Evolutionary conservation across 768 basidiomycete species (phyloP).

Genomic region (Kwoniella newhampshirensis): DNA sequence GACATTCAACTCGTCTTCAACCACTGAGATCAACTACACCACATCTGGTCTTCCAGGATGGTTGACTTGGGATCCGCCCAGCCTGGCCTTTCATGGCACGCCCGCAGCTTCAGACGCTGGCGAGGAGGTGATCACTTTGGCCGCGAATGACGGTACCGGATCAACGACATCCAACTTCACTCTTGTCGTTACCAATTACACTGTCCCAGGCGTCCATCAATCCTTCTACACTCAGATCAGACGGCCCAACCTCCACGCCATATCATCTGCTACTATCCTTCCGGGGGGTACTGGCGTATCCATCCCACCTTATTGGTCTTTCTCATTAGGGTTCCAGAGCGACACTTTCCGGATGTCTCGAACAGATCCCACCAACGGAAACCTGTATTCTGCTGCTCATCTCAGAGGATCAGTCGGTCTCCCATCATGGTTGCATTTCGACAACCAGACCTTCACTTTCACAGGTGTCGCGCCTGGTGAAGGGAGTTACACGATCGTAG

Average conservation of each 20-base stretch:
- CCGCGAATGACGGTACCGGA: constrained; percentile 60
- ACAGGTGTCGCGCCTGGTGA: constrained; percentile 69
- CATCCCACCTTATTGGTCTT: constrained; percentile 83
- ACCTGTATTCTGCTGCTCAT: constrained; percentile 63
- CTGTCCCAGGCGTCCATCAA: constrained; percentile 64
- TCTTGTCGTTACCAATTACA: constrained; percentile 54
- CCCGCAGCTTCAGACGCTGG: constrained; percentile 68
- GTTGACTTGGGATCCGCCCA: constrained; percentile 68
- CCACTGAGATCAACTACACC: constrained; percentile 59
- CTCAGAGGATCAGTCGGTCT: constrained; percentile 67
- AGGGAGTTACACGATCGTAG: constrained; percentile 57
- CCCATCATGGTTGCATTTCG: constrained; percentile 75
- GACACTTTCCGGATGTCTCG: constrained; percentile 62
- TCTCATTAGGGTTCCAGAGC: constrained; percentile 78
- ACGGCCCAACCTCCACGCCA: constrained; percentile 60
- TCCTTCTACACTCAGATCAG: constrained; percentile 66
- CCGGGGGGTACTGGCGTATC: constrained; percentile 58
- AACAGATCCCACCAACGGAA: constrained; percentile 55
- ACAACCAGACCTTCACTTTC: constrained; percentile 70
- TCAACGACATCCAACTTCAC: constrained; percentile 31
- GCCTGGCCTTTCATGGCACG: constrained; percentile 67
- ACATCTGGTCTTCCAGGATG: constrained; percentile 67
- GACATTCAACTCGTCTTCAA: constrained; percentile 61
- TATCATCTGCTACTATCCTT: constrained; percentile 43
- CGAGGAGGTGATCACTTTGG: constrained; percentile 62